A percentile compares a stretch with the other conserved stretches of the same genome.
Conservation (phyloP, 352 stramenopile genomes). For the Phytophthora podocarpi region DNA sequence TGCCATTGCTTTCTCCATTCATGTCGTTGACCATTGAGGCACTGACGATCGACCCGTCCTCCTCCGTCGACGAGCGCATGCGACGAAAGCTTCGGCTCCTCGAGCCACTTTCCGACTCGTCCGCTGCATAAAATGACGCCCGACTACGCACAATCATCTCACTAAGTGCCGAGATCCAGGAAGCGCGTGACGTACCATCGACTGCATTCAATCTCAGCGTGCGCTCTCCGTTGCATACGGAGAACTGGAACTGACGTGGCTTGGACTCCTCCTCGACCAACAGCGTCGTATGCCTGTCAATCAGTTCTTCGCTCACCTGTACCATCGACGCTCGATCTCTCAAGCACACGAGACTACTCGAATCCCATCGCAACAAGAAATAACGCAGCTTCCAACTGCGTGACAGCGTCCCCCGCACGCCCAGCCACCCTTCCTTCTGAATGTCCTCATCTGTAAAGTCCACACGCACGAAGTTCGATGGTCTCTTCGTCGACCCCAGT, state of each 20-base stretch:
- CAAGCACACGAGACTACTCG: slow-evolving; percentile 77
- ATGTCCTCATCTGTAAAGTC: slow-evolving; percentile 77
- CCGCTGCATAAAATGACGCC: slow-evolving; percentile 71
- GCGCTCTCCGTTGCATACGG: slow-evolving; percentile 73
- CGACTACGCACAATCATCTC: slow-evolving; percentile 83
- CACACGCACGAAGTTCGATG: slow-evolving; percentile 56
- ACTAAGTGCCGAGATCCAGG: slow-evolving; percentile 80
- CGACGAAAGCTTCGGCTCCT: slow-evolving; percentile 56
- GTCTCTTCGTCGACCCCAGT: slow-evolving; percentile 41
- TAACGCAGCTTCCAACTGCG: slow-evolving; percentile 87
- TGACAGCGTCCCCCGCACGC: slow-evolving; percentile 66
- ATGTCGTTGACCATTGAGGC: slow-evolving; percentile 39
- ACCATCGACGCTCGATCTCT: slow-evolving; percentile 76
- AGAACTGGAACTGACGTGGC: slow-evolving; percentile 81
- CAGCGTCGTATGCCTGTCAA: slow-evolving; percentile 80
- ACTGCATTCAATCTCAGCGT: slow-evolving; percentile 77
- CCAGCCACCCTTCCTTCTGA: slow-evolving; percentile 81
- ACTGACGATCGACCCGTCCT: slow-evolving; percentile 47
- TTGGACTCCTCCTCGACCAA: slow-evolving; percentile 65
- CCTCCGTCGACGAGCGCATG: slow-evolving; percentile 63
- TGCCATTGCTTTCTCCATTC: slow-evolving; percentile 22
- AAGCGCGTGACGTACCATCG: slow-evolving; percentile 52
- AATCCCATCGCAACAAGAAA: slow-evolving; percentile 73
- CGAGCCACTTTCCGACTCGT: slow-evolving; percentile 66
- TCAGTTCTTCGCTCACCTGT: slow-evolving; percentile 65